Evolutionary conservation across 805 yeast genomes (phyloP), one percentile per base, ranked within the genome.

Genomic region (Sungouiozyma ichnusensis): DNA sequence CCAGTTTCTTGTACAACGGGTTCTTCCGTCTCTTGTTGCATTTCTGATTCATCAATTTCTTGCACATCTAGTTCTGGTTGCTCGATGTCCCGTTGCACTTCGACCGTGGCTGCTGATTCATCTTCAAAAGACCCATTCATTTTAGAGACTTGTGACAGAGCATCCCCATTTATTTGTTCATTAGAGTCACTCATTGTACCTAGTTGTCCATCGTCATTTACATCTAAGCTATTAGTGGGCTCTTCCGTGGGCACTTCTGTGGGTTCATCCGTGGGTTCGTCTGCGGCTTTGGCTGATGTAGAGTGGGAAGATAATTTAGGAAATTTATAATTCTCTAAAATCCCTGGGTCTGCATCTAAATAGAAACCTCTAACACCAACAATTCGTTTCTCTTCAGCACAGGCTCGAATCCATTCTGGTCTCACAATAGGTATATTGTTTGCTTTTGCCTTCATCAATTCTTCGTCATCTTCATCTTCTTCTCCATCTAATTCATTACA

Each of bases 321-420:
- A 49, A 76, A 79, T 49, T 69, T 71, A 48, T 68, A 68, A 37
- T 67, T 66, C 38, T 62, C 64, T 57, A 73, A 58, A 41, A 65
- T 64, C 27, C 65, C 60, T 34, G 65, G 65, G 40, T 67, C 71
- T 16, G 76, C 70, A 59, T 79, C 81, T 29, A 82, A 67, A 56
- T 85, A 85, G 52, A 82, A 85, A 50, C 85, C 86, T 54, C 94
- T 73, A 14, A 92, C 98, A 20, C 97, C 96, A 35, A 88, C 94
- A 43, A 92, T 79, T 55, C 95, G 68, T 52, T 92, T 76, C 56
- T 88, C 97, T 35, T 72, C 62, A 53, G 85, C 94, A 66, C 97
- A 92, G 0, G 97, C 96, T 62, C 83, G 81, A 44, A 92, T 68
- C 97, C 97, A 92, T 60, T 92, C 97, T 0, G 98, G 97, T 60